A percentile compares a stretch with the other conserved stretches of the same genome.
Conservation (phyloP, 371 early-diverging fungal genomes). For the Rhizopus delemar region DNA sequence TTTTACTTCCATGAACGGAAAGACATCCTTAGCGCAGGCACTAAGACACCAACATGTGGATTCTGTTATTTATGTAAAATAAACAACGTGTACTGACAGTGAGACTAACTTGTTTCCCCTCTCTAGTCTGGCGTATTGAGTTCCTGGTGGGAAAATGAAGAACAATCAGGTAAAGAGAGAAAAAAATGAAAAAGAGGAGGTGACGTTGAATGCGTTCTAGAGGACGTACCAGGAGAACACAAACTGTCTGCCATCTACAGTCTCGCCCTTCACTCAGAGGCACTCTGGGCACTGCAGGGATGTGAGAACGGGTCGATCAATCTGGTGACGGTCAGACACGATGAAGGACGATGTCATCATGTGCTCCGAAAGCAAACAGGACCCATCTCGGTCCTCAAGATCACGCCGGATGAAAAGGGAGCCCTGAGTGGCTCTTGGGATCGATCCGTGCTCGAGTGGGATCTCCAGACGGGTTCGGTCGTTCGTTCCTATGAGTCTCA, state of each 20-base stretch:
- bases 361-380: slow-evolving; percentile 78
- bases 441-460: slow-evolving; percentile 82
- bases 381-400: slow-evolving; percentile 81
- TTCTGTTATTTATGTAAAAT: slow-evolving; percentile 73
- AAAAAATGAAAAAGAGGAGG: too few relatives aligned
- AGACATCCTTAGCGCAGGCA: slow-evolving; percentile 74
- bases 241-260: slow-evolving; percentile 90
- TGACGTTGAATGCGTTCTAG: neutral
- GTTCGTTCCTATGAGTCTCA: slow-evolving; percentile 74
- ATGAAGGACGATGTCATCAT: slow-evolving; percentile 86
- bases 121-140: slow-evolving; percentile 73
- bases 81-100: neutral
- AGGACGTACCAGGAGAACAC: slow-evolving; percentile 27
- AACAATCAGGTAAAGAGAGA: slow-evolving; percentile 39
- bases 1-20: slow-evolving; percentile 83
- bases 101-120: neutral
- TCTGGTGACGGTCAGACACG: slow-evolving; percentile 84
- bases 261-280: slow-evolving; percentile 90
- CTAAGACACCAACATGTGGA: slow-evolving; percentile 88
- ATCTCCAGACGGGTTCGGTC: slow-evolving; percentile 78
- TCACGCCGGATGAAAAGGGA: slow-evolving; percentile 75
- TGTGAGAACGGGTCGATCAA: slow-evolving; percentile 84
- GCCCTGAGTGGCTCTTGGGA: slow-evolving; percentile 96
- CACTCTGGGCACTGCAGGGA: slow-evolving; percentile 81
- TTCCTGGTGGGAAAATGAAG: slow-evolving; percentile 94